A percentile compares a stretch with the other conserved stretches of the same genome.
Evolutionary conservation across 1,139 yeast species (phyloP).

Genomic region (Hanseniaspora gamundiae): DNA sequence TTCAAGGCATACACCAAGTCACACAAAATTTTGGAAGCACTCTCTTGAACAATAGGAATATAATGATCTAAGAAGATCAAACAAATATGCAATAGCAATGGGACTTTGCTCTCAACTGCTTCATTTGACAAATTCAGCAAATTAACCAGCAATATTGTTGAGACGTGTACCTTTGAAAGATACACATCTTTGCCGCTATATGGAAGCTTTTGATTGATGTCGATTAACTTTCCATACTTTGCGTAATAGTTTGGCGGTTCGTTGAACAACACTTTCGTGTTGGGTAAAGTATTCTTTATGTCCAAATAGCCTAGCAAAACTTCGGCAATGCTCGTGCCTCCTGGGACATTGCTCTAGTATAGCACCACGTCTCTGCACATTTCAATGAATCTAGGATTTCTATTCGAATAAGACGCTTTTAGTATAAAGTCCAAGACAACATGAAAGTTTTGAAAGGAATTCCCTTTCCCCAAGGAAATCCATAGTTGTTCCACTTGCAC

Average conservation of each 20-base stretch:
- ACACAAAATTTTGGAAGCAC: conserved; percentile 64
- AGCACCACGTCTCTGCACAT: conserved; percentile 72
- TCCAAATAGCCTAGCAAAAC: conserved; percentile 56
- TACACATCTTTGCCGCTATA: conserved; percentile 58
- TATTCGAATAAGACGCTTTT: conserved; percentile 53
- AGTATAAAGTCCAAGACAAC: conserved; percentile 62
- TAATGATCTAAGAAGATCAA: conserved; percentile 82
- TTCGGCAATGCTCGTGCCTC: conserved; percentile 31
- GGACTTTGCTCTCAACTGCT: conserved; percentile 43
- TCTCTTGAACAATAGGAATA: conserved; percentile 68
- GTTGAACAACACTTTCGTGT: conserved; percentile 29
- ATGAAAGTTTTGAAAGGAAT: conserved; percentile 54
- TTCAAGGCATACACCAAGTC: conserved; percentile 60
- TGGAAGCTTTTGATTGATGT: conserved; percentile 47
- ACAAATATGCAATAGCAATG: conserved; percentile 72
- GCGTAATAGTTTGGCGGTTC: conserved; percentile 20
- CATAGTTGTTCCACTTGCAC: conserved; percentile 89
- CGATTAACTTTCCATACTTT: conserved; percentile 64
- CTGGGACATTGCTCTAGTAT: conserved; percentile 40
- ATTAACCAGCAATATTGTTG: conserved; percentile 76
- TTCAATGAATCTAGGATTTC: conserved; percentile 66
- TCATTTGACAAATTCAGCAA: conserved; percentile 51
- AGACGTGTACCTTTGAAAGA: conserved; percentile 79
- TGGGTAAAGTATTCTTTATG: conserved; percentile 80
- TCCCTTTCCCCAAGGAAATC: conserved; percentile 77